Percentiles rank a stretch among this genome's conserved stretches.
phyloP scores from a whole-genome alignment of 352 stramenopile genomes.

The Globisporangium cederbergense region DNA sequence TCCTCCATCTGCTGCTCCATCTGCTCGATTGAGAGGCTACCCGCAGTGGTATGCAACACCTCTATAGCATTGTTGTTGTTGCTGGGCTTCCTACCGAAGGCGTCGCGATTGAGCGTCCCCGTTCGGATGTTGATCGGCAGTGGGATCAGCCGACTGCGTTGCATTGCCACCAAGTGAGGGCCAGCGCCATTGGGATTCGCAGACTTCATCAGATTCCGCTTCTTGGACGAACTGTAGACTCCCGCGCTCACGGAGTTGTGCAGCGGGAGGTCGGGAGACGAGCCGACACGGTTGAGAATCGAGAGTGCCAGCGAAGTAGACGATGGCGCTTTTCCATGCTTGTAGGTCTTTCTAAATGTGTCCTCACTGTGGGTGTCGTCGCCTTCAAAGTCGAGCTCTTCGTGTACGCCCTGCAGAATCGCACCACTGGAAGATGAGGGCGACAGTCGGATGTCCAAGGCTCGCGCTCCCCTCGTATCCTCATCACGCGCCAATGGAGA shows the following conservation, averaged over 20 bases:
- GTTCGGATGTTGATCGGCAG: slow-evolving; percentile 50
- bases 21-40: neutral
- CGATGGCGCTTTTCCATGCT: neutral
- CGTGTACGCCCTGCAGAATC: slow-evolving; percentile 6
- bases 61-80: slow-evolving; percentile 18
- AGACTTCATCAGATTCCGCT: slow-evolving; percentile 33
- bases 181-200: slow-evolving; percentile 24
- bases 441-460: neutral
- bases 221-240: slow-evolving; percentile 72
- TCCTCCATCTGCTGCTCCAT: slow-evolving; percentile 25
- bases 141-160: slow-evolving; percentile 57
- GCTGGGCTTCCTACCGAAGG: neutral
- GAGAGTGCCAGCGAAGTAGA: slow-evolving; percentile 17
- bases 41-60: neutral
- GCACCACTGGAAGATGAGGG: neutral
- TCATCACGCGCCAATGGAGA: slow-evolving; percentile 5
- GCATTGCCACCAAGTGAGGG: slow-evolving; percentile 36
- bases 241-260: slow-evolving; percentile 42
- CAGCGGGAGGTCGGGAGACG: slow-evolving; percentile 55
- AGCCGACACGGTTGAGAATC: slow-evolving; percentile 60
- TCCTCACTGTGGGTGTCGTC: slow-evolving; percentile 5
- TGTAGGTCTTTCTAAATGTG: neutral
- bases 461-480: neutral
- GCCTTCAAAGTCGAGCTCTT: slow-evolving; percentile 11
- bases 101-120: slow-evolving; percentile 24